Conservation (phyloP, 371 early-diverging fungal species). For the Circinella umbellata region DNA sequence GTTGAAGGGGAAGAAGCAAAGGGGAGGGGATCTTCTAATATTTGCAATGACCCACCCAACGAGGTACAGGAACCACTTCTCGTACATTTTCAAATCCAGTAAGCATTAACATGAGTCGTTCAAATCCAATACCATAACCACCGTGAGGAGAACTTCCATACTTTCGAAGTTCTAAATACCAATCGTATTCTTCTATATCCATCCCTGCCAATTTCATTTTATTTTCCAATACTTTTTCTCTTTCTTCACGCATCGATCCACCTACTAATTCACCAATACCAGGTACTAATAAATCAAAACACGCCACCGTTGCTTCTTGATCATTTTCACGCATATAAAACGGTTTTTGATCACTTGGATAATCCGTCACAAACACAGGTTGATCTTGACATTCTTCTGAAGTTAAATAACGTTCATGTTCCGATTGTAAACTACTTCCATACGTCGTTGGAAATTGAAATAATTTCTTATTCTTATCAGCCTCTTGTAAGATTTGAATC, state of each 20-base stretch:
- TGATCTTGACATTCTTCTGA: slow-evolving; percentile 58
- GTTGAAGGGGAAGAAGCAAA: too few relatives aligned
- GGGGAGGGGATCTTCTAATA: slow-evolving; percentile 25
- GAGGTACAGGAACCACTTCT: slow-evolving; percentile 86
- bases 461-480: slow-evolving; percentile 28
- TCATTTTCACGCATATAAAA: slow-evolving; percentile 90
- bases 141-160: slow-evolving; percentile 90
- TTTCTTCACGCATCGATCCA: slow-evolving; percentile 88
- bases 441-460: slow-evolving; percentile 75
- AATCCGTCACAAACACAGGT: slow-evolving; percentile 93
- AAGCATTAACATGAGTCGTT: slow-evolving; percentile 79
- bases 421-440: slow-evolving; percentile 83
- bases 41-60: slow-evolving; percentile 62
- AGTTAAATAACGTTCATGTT: slow-evolving; percentile 89
- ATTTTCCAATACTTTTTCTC: slow-evolving; percentile 55
- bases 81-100: slow-evolving; percentile 85
- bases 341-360: slow-evolving; percentile 83
- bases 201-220: slow-evolving; percentile 65
- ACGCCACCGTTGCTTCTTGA: slow-evolving; percentile 73
- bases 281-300: slow-evolving; percentile 90
- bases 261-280: slow-evolving; percentile 90
- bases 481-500: slow-evolving; percentile 67
- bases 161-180: slow-evolving; percentile 89
- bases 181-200: slow-evolving; percentile 72
- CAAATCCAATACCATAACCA: slow-evolving; percentile 95